Base-by-base conservation (phyloP, 208 protist species). In the Crithidia thermophila region DNA sequence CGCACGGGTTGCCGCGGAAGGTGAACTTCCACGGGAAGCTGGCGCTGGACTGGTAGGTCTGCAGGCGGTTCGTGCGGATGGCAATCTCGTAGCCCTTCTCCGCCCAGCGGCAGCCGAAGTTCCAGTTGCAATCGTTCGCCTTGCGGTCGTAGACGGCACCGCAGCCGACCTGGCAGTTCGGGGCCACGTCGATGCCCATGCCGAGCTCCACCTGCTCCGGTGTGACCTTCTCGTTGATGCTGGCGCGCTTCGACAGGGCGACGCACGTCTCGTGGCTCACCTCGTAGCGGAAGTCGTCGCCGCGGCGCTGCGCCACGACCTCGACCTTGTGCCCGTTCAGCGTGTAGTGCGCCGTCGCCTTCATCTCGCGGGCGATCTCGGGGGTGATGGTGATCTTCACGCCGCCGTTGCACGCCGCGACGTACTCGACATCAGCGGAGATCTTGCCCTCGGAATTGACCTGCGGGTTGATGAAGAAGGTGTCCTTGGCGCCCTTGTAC, bases 141-240 rank as follows among this genome's bases (percentile, higher is more conserved):
- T 73, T 76, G 39, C 86, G 60, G 45, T 66, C 45, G 72, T 92
- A 95, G 2, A 39, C 11, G 31, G 85, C 77, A 21, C 84, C 86
- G 64, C 72, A 79, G 57, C 90, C 89, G 46, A 90, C 68, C 66
- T 88, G 68, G 71, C 72, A 81, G 53, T 87, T 56, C 3, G 79
- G 76, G 1, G 73, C 79, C 18, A 89, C 82, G 43, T 79, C 67
- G 23, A 81, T 69, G 57, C 81, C 74, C 67, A 91, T 42, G 53
- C 87, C 87, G 42, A 93, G 52, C 66, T 90, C 80, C 52, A 91
- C 53, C 28, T 55, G 34, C 20, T 87, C 67, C 31, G 75, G 79
- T 31, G 76, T 82, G 31, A 93, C 39, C 73, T 89, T 95, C 67
- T 86, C 82, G 78, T 91, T 82, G 58, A 87, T 72, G 56, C 77